Base-by-base conservation (phyloP, 1,139 yeast species). In the Oligophagozyma castellii region DNA sequence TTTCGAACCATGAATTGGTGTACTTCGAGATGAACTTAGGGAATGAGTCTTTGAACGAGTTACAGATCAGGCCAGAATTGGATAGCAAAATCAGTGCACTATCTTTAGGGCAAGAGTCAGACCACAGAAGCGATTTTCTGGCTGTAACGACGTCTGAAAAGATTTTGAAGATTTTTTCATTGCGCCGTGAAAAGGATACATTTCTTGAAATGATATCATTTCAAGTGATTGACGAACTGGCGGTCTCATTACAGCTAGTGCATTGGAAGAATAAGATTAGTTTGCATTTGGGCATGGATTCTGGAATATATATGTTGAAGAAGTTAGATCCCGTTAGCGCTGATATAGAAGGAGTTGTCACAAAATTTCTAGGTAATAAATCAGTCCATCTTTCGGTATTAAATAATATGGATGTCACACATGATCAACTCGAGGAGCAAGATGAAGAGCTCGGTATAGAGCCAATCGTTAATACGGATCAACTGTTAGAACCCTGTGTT, bases 201-300 rank as follows among this genome's bases (percentile, higher is more conserved):
- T 70, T 80, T 15, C 55, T 86, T 24, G 84, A 74, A 22, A 53
- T 69, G 0, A 44, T 79, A 4, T 63, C 79, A 1, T 61, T 77
- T 23, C 93, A 83, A 50, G 78, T 75, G 2, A 53, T 84, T 14
- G 67, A 76, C 16, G 68, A 89, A 0, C 59, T 66, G 4, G 67
- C 77, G 2, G 53, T 76, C 25, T 52, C 66, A 12, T 52, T 77
- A 3, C 46, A 59, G 31, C 40, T 57, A n/a, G 35, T 39, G 2
- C 35, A 34, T 5, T 33, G 37, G 14, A 29, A 27, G 27, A n/a
- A 39, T 14, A 39, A 33, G 2, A 28, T 56, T 4, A 58, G 55
- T 32, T 64, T 80, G 5, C 93, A 84, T 51, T 67, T 83, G 29
- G 96, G 96, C 1, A 63, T 86, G 62, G 67, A 61, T 15, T 81